A percentile compares a stretch with the other conserved stretches of the same genome.
Evolutionary conservation across 352 stramenopile species (phyloP).

Genomic region (Phytophthora citrophthora): DNA sequence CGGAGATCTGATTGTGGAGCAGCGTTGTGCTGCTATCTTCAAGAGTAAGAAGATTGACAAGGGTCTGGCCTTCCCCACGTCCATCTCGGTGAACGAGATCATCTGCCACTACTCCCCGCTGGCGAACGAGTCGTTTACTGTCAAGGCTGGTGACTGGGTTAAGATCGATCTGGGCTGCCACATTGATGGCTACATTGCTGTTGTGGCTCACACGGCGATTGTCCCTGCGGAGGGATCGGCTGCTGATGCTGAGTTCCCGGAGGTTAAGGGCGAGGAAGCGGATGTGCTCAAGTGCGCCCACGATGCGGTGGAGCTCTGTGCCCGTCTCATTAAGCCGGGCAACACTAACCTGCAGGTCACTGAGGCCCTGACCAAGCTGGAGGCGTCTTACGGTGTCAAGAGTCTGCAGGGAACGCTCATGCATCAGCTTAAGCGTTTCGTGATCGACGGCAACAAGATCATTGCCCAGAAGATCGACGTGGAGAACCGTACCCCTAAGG

Average conservation of each 20-base stretch:
- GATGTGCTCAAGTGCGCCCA: slow-evolving; percentile 98
- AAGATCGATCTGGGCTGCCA: slow-evolving; percentile 98
- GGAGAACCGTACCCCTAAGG: slow-evolving; percentile 86
- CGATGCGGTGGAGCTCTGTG: slow-evolving; percentile 97
- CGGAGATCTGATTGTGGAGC: slow-evolving; percentile 83
- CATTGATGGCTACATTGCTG: slow-evolving; percentile 99
- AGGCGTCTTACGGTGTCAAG: slow-evolving; percentile 96
- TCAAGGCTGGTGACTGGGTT: slow-evolving; percentile 89
- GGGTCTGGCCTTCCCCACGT: slow-evolving; percentile 99
- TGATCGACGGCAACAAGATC: slow-evolving; percentile 99
- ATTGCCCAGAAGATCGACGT: slow-evolving; percentile 93
- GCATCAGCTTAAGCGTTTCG: slow-evolving; percentile 99
- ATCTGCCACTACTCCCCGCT: slow-evolving; percentile 99
- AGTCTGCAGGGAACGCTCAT: slow-evolving; percentile 97
- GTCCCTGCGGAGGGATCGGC: slow-evolving; percentile 87
- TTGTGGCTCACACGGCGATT: slow-evolving; percentile 97
- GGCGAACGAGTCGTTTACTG: slow-evolving; percentile 74
- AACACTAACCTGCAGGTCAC: slow-evolving; percentile 97
- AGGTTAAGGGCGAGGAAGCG: slow-evolving; percentile 77
- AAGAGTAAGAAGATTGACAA: slow-evolving; percentile 98
- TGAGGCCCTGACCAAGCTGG: slow-evolving; percentile 94
- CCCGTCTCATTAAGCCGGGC: slow-evolving; percentile 96
- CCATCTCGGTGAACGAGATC: slow-evolving; percentile 98
- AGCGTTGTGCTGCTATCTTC: slow-evolving; percentile 93
- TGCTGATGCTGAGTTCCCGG: slow-evolving; percentile 58